Base-by-base conservation (phyloP, 192 early-diverging fungal genomes). In the Backusella westeae region DNA sequence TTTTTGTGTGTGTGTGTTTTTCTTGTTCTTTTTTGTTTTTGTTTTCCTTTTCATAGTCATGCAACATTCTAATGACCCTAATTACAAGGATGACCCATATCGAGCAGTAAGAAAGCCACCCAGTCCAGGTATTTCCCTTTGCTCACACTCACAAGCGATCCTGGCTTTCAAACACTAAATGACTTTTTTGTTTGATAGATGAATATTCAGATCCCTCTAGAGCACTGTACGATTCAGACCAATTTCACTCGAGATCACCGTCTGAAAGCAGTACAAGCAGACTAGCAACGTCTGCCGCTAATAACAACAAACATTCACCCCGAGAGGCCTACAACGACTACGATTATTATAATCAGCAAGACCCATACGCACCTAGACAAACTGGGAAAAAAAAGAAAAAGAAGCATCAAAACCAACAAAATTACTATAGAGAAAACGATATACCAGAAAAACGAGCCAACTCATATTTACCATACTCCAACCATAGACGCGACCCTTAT, bases 381-480 rank as follows among this genome's bases (percentile, higher is more conserved):
- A 17, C 10, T 10, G 35, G 21, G 6, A 59, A 67, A 4, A 44
- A 73, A 19, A 44, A 67, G 9, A 67, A 75, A 3, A 46, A 46
- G 26, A 41, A 66, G 14, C 39, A 49, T 36, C 46, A 77, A 38
- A 42, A 44, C 19, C 72, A 29, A 36, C 63, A 49, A 73, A 42
- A 21, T 4, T 10, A 63, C 56, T 63, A 63, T 63, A 63, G 56
- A 63, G 23, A 63, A 10, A 63, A 29, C 23, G 56, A 63, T 29
- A 49, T 49, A 41, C 32, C 67, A 49, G 32, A 41, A 0, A 26
- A 73, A 21, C 68, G 52, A 67, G 65, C 74, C 12, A 75, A 75
- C 39, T 66, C 74, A 15, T 75, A 75, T 67, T 34, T 75, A 34
- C 80, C 80, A 15, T 81, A 81, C 21, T 77, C 80, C 36, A 52